These are phyloP conservation scores for Przewalskia tangutica DNA, from an alignment of 257 asterid species.

Conservation along the genomic window DNA sequence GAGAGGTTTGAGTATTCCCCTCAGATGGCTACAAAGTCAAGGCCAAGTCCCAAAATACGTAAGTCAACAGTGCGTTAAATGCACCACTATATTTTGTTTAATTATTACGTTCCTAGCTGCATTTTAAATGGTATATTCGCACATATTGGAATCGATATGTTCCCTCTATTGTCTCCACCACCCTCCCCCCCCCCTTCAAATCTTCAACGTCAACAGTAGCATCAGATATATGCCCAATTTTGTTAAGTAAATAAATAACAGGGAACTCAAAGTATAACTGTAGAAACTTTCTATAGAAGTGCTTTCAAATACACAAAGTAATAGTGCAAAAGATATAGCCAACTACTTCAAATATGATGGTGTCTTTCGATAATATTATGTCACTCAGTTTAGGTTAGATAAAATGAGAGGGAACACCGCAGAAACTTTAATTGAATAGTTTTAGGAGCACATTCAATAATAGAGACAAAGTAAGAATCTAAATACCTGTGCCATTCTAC, in stretches of 20 bases:
- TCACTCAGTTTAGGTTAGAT: neutral
- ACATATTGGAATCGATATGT: neutral
- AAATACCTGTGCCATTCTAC: slow-evolving; percentile 64
- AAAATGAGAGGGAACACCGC: neutral
- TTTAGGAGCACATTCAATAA: neutral
- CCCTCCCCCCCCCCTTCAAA: too few relatives aligned
- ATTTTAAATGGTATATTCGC: neutral
- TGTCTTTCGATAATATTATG: neutral
- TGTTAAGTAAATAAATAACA: neutral
- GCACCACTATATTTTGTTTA: neutral
- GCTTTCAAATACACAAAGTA: neutral
- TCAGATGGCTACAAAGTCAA: too few relatives aligned
- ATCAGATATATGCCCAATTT: neutral
- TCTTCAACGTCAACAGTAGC: too few relatives aligned
- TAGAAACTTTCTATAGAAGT: neutral
- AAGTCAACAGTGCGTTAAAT: neutral
- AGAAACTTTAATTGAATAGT: neutral
- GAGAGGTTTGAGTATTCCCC: too few relatives aligned
- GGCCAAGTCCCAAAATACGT: neutral
- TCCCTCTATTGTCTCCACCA: too few relatives aligned
- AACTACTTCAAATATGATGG: neutral
- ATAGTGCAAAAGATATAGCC: neutral
- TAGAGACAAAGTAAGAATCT: slow-evolving; percentile 1
- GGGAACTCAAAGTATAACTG: neutral
- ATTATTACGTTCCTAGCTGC: neutral